A percentile compares a stretch with the other conserved stretches of the same genome.
Conservation (phyloP, 2,329 filamentous ascomycete species). For the Emmonsia crescens region DNA sequence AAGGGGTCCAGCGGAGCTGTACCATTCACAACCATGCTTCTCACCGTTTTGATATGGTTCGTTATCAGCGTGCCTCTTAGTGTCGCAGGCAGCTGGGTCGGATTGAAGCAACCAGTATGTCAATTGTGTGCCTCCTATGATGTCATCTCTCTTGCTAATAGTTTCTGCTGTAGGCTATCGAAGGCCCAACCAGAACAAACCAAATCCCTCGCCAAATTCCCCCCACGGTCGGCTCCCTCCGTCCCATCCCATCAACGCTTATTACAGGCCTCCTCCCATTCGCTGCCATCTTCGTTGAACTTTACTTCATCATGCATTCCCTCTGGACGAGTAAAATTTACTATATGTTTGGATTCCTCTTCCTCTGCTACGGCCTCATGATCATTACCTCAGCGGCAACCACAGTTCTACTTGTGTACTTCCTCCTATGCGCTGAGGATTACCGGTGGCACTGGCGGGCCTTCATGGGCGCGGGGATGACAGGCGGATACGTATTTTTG, state of each 20-base stretch:
- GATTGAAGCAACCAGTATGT: slow-evolving; percentile 58
- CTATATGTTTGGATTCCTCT: slow-evolving; percentile 99
- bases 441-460: slow-evolving; percentile 99
- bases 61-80: slow-evolving; percentile 88
- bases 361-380: slow-evolving; percentile 95
- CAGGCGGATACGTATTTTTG: slow-evolving; percentile 80
- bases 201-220: slow-evolving; percentile 97
- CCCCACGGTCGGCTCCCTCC: slow-evolving; percentile 69
- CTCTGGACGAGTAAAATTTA: slow-evolving; percentile 99
- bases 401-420: slow-evolving; percentile 90
- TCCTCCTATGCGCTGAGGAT: slow-evolving; percentile 89
- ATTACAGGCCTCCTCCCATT: slow-evolving; percentile 89
- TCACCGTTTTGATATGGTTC: slow-evolving; percentile 92
- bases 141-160: slow-evolving; percentile 7
- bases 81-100: slow-evolving; percentile 81
- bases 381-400: slow-evolving; percentile 88
- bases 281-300: slow-evolving; percentile 91
- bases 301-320: slow-evolving; percentile 98
- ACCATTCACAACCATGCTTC: slow-evolving; percentile 92
- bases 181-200: slow-evolving; percentile 83
- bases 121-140: too few relatives aligned
- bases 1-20: slow-evolving; percentile 87
- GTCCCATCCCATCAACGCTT: slow-evolving; percentile 78
- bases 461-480: slow-evolving; percentile 84
- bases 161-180: slow-evolving; percentile 42